Evolutionary conservation across 345 rosid genomes (phyloP), one percentile per base, ranked within the genome.

Genomic region (Acer saccharum): DNA sequence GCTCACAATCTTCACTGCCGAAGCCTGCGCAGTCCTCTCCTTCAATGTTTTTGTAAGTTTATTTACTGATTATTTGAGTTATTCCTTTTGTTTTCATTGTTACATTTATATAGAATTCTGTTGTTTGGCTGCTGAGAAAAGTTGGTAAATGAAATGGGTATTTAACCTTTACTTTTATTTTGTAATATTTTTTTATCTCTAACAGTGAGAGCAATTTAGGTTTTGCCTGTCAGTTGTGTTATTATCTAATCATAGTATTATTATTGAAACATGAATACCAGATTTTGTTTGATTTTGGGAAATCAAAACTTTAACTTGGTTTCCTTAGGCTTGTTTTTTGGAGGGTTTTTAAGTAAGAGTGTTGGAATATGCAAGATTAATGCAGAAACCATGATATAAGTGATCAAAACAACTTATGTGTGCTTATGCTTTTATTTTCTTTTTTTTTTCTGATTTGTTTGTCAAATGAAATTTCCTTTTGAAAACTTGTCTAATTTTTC

Each of bases 81-180:
- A 4, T 16, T 16, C n/a, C 29, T 70, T 52, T 4, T 10, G 4
- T 29, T 70, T 54, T 27, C 43, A 2, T 46, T 21, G 6, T 69
- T 48, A 0, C 18, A 46, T 48, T 48, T 48, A 23, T 48, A 2
- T 32, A 48, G 41, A 69, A 23, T 16, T 69, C 3, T 70, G 62
- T 10, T 52, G 73, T 50, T 52, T 29, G 63, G 44, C n/a, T 52
- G 62, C n/a, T 70, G 62, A 25, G 62, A 70, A 70, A 70, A 70
- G 41, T 10, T 52, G 43, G 9, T 58, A 52, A 25, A 25, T 70
- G 44, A 16, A 32, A 17, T 70, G 73, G 73, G 13, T 70, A 16
- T 27, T 52, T 70, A 14, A 44, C 20, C 43, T 66, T 39, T 66
- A 35, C 44, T 41, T 70, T 70, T 25, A 7, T 50, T 54, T 70